Conservation (phyloP, 495 filamentous ascomycete species). For the Lindgomyces ingoldianus region DNA sequence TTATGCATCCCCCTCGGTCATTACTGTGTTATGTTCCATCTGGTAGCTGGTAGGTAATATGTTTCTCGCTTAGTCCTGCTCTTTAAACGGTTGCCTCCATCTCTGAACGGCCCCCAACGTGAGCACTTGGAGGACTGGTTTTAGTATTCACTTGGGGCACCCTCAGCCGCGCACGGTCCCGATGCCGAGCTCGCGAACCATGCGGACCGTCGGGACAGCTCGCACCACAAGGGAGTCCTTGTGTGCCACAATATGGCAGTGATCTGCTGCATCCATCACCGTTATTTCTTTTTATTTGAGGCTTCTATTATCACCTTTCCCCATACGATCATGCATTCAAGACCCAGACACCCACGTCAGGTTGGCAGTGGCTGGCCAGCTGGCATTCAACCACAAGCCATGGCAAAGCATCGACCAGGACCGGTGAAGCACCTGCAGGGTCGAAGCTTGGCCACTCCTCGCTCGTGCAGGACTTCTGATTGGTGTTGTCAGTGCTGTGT, state of each 20-base stretch:
- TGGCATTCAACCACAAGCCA: neutral
- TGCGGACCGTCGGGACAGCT: conserved; percentile 1
- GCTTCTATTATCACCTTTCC: conserved; percentile 27
- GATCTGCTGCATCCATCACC: conserved; percentile 22
- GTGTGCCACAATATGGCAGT: conserved; percentile 13
- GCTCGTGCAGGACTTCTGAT: neutral
- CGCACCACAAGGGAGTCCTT: conserved; percentile 5
- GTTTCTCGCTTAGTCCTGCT: conserved; percentile 13
- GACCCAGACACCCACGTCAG: conserved; percentile 25
- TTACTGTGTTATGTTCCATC: neutral
- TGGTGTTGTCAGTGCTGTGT: too few relatives aligned
- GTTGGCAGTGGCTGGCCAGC: conserved; percentile 31
- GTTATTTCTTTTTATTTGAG: conserved; percentile 24
- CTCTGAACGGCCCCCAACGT: neutral
- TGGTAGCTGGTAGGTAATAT: neutral
- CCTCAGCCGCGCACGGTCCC: neutral
- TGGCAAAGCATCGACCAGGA: neutral
- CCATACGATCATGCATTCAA: conserved; percentile 23
- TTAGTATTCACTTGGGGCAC: conserved; percentile 18
- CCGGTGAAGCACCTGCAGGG: conserved; percentile 34
- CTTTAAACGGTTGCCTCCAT: neutral
- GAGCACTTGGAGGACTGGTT: neutral
- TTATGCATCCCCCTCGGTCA: conserved; percentile 17
- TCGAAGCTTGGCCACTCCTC: neutral
- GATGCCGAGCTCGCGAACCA: neutral